Evolutionary conservation across 495 filamentous ascomycete genomes (phyloP), one percentile per base, ranked within the genome.

Genomic region (Hypomontagnella submonticulosa): DNA sequence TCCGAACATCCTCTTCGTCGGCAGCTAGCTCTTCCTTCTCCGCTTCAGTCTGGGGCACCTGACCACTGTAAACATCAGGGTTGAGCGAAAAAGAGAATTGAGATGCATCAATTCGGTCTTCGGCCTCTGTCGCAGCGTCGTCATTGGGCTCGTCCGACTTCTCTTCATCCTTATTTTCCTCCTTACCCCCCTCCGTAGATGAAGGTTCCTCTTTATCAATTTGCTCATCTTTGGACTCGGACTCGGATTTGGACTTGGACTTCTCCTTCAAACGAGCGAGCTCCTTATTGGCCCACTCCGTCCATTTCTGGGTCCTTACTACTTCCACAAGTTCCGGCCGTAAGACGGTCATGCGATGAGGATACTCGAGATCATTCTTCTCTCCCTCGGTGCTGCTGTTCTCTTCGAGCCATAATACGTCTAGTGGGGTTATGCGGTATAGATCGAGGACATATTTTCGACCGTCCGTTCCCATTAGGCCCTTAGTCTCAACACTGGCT

Each of bases 401-500:
- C 73, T 91, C 87, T 67, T 98, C 93, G 63, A 97, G 83, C 92
- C 96, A 99, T 30, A 79, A 72, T 46, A 97, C 87, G 82, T 99
- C 96, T 47, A 98, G 74, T 19, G 96, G 96, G 9, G 96, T 95
- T 55, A 97, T 87, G 58, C 96, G 88, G 79, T 99, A 99, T 63
- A 99, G 76, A 73, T 99, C 96, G 46, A 99, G 87, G 10, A 97
- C 94, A 73, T 99, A 99, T 73, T 97, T 97, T 60, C 96, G 82
- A 16, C 93, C 95, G 72, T 99, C 96, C 0, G 96, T 98, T n/a
- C 96, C 96, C 43, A 97, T 79, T 7, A 99, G 84, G 20, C 96
- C 96, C 82, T 99, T 99, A 18, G 96, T 99, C 79, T 99, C 96
- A 23, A 99, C 92, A 70, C 93, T 97, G 20, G 89, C 92, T 76